Percentiles rank a stretch among this genome's conserved stretches.
These are phyloP conservation scores for Cupressus sempervirens DNA, from an alignment of 75 land plant genomes.

Conservation along the genomic window DNA sequence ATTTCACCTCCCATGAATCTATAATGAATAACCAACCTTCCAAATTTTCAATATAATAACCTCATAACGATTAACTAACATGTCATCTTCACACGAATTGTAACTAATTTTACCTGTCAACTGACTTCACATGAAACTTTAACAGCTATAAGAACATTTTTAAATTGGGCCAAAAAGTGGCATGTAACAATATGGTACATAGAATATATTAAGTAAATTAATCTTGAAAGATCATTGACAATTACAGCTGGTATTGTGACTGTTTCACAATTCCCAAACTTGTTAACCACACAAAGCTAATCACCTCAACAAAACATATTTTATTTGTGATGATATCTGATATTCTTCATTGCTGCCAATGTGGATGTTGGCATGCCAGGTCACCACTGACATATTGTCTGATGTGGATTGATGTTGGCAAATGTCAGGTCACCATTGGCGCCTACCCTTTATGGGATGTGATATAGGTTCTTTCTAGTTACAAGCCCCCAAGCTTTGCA, in stretches of 20 bases:
- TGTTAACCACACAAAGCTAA: background rate
- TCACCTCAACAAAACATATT: too few species aligned
- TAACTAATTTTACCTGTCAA: too few species aligned
- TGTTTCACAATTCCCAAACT: background rate
- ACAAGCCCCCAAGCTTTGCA: too few species aligned
- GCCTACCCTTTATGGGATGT: background rate
- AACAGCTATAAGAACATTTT: too few species aligned
- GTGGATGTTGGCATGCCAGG: background rate
- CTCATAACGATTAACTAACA: too few species aligned
- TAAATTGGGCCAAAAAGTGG: too few species aligned
- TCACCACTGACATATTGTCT: background rate
- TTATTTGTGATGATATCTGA: background rate
- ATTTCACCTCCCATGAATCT: too few species aligned
- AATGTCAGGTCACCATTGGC: background rate
- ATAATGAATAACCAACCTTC: too few species aligned
- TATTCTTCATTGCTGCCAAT: background rate
- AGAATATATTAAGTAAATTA: background rate
- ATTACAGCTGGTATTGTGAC: background rate
- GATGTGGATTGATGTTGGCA: background rate
- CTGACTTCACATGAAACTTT: too few species aligned
- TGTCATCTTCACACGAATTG: too few species aligned
- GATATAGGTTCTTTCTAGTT: background rate
- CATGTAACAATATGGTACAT: background rate
- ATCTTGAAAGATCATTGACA: background rate
- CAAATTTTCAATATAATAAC: too few species aligned